Percentiles rank a stretch among this genome's conserved stretches.
Conservation (phyloP, 2,329 filamentous ascomycete genomes). For the Botrytis hyacinthi region DNA sequence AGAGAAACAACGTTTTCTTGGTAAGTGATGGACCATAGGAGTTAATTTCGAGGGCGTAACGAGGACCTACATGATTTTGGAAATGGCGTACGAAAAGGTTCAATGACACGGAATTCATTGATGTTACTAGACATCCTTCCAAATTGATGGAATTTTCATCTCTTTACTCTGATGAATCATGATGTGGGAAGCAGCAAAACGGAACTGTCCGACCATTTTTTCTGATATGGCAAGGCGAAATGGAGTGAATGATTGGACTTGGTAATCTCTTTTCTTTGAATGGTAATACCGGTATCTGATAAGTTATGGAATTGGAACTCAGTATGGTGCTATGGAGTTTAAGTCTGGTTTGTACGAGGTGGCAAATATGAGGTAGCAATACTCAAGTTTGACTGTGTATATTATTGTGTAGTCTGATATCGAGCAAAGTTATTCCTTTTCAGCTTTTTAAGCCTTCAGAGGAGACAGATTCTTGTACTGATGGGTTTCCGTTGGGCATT, state of each 20-base stretch:
- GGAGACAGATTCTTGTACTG: background rate
- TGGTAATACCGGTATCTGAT: background rate
- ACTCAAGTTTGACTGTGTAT: conserved; percentile 15
- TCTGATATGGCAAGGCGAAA: background rate
- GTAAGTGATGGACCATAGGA: conserved; percentile 24
- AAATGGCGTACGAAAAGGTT: conserved; percentile 9
- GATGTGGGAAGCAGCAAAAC: background rate
- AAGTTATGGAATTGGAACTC: background rate
- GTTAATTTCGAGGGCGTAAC: conserved; percentile 8
- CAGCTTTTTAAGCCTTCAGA: background rate
- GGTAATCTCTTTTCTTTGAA: background rate
- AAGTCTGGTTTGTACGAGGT: background rate
- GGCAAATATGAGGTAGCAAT: conserved; percentile 2
- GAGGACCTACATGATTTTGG: conserved; percentile 1
- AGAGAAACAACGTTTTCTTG: conserved; percentile 39
- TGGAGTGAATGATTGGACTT: background rate
- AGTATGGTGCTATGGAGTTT: conserved; percentile 4
- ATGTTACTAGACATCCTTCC: background rate
- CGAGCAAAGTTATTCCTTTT: background rate
- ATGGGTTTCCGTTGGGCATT: background rate
- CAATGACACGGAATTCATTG: background rate
- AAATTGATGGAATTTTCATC: background rate
- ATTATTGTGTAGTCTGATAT: conserved; percentile 18
- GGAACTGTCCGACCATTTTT: background rate
- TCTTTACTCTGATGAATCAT: background rate